Base-by-base conservation (phyloP, 2,329 filamentous ascomycete genomes). In the Trichoderma polysporum region DNA sequence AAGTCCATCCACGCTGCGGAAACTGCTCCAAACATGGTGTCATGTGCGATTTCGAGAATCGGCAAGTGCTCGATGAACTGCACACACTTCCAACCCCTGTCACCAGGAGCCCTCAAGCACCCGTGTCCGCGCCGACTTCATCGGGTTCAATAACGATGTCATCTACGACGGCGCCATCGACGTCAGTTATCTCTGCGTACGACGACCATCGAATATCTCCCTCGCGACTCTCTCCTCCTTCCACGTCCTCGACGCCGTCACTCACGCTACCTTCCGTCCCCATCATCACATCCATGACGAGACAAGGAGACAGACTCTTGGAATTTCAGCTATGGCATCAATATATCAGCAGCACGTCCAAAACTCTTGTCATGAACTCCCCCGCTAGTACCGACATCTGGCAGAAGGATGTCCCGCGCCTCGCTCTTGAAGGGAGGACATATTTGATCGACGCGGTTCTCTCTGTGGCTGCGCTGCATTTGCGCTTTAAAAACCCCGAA, bases 1-100 rank as follows among this genome's bases (percentile, higher is more conserved):
- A 90, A 76, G 79, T 87, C 12, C 88, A 90, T 73, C 88, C 88
- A 9, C 79, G 84, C 67, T 90, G 88, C 74, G 85, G 87, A 68
- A 90, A 90, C 76, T 90, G 88, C 78, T 78, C 83, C 66, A 90
- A 90, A 73, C 88, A 90, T 77, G 88, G 87, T 71, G 88, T 90
- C 41, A 75, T 80, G 37, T 90, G 88, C 77, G 88, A 90, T 75
- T 90, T 90, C 73, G 86, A 88, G 71, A 81, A 82, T 69, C 82
- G 83, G 9, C 76, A 81, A 39, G 76, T 83, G 66, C 75, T 81
- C 67, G 80, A 82, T 62, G 80, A 83, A 53, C 78, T 85, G 52
- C 73, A 78, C 29, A 71, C 79, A 2, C 74, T 78, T 53, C 75
- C 80, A 17, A 77, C 77, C n/a, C 75, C 79, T 22, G 74, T 73